phyloP scores from a whole-genome alignment of 441 rosid species.

The Melastoma candidum region DNA sequence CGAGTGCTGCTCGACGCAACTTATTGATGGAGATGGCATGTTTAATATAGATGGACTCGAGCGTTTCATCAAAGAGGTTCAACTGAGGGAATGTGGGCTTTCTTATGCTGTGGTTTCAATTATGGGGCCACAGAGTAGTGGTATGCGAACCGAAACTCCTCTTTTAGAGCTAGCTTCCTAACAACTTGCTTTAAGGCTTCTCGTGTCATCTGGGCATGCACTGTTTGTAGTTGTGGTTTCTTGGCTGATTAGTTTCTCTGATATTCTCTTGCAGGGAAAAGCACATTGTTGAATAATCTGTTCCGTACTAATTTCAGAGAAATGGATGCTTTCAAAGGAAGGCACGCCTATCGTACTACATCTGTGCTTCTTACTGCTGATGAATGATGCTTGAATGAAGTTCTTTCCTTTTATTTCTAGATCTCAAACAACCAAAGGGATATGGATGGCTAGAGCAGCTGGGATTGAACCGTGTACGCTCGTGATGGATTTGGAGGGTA shows the following conservation, averaged over 20 bases:
- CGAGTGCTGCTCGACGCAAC: slow-evolving; percentile 67
- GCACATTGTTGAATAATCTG: slow-evolving; percentile 84
- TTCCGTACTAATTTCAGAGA: slow-evolving; percentile 88
- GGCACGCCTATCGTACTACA: slow-evolving; percentile 32
- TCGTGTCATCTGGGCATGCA: too few species aligned
- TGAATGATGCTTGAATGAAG: background rate
- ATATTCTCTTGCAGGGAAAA: slow-evolving; percentile 66
- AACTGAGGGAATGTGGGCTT: slow-evolving; percentile 71
- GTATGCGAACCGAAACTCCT: slow-evolving; percentile 27
- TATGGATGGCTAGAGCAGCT: slow-evolving; percentile 87
- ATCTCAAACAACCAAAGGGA: slow-evolving; percentile 97
- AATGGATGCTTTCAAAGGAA: slow-evolving; percentile 99
- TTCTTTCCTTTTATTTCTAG: slow-evolving; percentile 31
- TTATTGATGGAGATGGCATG: slow-evolving; percentile 84
- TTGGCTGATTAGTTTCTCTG: too few species aligned
- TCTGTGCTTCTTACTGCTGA: too few species aligned
- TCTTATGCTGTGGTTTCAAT: slow-evolving; percentile 96
- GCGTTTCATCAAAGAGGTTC: slow-evolving; percentile 62
- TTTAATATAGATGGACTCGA: slow-evolving; percentile 69
- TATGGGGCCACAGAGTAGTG: slow-evolving; percentile 99
- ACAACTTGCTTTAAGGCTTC: too few species aligned
- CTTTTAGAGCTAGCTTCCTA: too few species aligned
- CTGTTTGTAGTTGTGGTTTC: too few species aligned
- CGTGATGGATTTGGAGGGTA: slow-evolving; percentile 99
- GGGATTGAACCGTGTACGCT: slow-evolving; percentile 95